Evolutionary conservation across 495 filamentous ascomycete genomes (phyloP).

Genomic region (Diplogelasinospora grovesii): DNA sequence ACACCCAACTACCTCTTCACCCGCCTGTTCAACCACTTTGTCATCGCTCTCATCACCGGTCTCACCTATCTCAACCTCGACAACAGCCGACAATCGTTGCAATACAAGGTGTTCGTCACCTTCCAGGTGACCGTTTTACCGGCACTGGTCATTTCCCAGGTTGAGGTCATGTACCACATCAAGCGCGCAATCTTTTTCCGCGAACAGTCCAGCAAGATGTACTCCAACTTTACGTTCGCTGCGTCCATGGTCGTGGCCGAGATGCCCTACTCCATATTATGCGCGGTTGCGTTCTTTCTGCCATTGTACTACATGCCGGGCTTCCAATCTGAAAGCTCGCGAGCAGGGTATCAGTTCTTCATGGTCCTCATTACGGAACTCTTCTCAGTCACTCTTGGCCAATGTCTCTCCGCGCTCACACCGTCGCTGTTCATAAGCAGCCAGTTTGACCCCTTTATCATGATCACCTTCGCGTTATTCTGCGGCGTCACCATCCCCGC

Average conservation of each 20-base stretch:
- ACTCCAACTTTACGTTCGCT: constrained; percentile 65
- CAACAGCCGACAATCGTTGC: constrained; percentile 58
- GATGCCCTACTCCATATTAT: constrained; percentile 68
- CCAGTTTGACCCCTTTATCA: constrained; percentile 69
- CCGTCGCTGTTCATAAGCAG: constrained; percentile 65
- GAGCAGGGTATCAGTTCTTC: constrained; percentile 77
- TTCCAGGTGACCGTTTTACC: constrained; percentile 76
- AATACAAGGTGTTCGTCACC: constrained; percentile 76
- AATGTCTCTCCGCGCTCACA: constrained; percentile 61
- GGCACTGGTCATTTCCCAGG: constrained; percentile 68
- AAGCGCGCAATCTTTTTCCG: constrained; percentile 72
- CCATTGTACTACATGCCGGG: constrained; percentile 70
- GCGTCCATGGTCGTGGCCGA: constrained; percentile 66
- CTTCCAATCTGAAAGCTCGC: constrained; percentile 44
- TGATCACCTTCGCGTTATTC: constrained; percentile 75
- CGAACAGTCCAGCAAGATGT: constrained; percentile 71
- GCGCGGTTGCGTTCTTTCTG: constrained; percentile 66
- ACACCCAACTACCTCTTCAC: constrained; percentile 73
- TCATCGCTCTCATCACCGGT: constrained; percentile 66
- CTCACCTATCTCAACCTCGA: constrained; percentile 66
- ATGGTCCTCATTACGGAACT: constrained; percentile 72
- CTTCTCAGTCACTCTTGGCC: constrained; percentile 67
- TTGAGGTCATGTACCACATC: constrained; percentile 70
- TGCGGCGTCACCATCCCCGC: constrained; percentile 76
- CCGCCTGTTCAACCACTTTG: constrained; percentile 67